phyloP scores from a whole-genome alignment of 108 stramenopile genomes.

The Cyclotella distinguenda region DNA sequence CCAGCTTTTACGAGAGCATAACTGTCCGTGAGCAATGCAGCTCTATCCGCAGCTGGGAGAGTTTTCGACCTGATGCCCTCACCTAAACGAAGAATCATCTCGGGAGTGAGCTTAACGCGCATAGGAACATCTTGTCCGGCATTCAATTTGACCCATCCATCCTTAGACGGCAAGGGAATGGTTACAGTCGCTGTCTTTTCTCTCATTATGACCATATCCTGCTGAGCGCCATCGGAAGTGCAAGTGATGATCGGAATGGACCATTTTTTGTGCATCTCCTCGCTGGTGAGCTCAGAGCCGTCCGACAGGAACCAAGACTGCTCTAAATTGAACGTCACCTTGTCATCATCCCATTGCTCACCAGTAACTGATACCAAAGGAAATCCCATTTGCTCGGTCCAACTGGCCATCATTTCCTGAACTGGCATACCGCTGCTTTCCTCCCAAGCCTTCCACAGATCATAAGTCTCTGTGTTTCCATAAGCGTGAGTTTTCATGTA shows the following conservation, averaged over 20 bases:
- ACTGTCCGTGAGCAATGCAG: constrained; percentile 83
- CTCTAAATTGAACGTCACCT: constrained; percentile 72
- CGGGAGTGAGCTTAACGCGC: constrained; percentile 79
- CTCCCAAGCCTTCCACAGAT: constrained; percentile 96
- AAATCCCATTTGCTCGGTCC: constrained; percentile 97
- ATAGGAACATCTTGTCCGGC: constrained; percentile 94
- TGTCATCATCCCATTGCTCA: constrained; percentile 72
- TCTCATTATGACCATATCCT: constrained; percentile 85
- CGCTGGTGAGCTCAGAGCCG: constrained; percentile 63
- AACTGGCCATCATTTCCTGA: constrained; percentile 84
- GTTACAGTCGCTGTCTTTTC: constrained; percentile 77
- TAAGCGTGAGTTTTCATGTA: constrained; percentile 93
- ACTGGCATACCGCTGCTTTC: constrained; percentile 87
- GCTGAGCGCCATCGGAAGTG: constrained; percentile 64
- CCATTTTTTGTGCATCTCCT: constrained; percentile 85
- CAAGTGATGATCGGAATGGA: constrained; percentile 89
- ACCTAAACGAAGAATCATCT: constrained; percentile 72
- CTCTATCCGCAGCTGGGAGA: constrained; percentile 81
- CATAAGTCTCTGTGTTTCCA: constrained; percentile 86
- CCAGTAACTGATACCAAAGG: constrained; percentile 75
- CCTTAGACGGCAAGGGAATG: constrained; percentile 55
- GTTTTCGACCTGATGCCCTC: constrained; percentile 62
- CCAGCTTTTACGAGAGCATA: constrained; percentile 94
- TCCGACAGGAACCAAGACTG: constrained; percentile 93
- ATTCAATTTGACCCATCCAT: constrained; percentile 94